Evolutionary conservation across 164 flowering plant species (phyloP).

Genomic region (Vitis labrusca): DNA sequence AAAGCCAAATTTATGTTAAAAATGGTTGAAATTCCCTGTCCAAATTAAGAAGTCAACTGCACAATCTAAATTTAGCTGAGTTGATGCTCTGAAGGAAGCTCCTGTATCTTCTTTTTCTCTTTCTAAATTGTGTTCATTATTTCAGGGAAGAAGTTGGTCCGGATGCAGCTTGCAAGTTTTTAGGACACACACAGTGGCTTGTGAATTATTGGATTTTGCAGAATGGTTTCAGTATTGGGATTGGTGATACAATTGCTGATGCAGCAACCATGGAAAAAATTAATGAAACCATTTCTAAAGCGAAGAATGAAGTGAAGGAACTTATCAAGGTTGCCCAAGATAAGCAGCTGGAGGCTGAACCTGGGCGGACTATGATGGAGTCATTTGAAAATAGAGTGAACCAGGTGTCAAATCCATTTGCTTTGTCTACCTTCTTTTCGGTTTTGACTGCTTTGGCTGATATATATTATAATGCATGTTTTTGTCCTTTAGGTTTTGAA

Average conservation of each 20-base stretch:
- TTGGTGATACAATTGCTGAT: constrained; percentile 99
- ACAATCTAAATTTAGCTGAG: too few species aligned
- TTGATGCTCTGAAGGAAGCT: background rate
- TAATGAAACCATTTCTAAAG: constrained; percentile 84
- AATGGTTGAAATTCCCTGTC: too few species aligned
- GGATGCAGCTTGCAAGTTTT: constrained; percentile 97
- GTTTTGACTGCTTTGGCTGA: background rate
- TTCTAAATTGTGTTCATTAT: constrained; percentile 1
- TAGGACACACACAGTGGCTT: constrained; percentile 99
- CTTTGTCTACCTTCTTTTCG: too few species aligned
- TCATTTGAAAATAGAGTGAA: constrained; percentile 98
- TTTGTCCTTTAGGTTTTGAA: constrained; percentile 66
- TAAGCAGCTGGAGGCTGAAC: constrained; percentile 83
- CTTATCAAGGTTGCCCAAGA: constrained; percentile 74
- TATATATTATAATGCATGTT: background rate
- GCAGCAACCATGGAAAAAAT: constrained; percentile 90
- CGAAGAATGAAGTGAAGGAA: constrained; percentile 85
- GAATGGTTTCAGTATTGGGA: constrained; percentile 92
- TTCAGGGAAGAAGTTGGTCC: constrained; percentile 99
- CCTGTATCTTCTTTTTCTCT: background rate
- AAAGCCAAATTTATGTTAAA: too few species aligned
- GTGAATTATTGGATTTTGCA: constrained; percentile 98
- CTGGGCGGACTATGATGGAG: constrained; percentile 97
- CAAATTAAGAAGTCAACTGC: too few species aligned
- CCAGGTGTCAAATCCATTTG: constrained; percentile 50